Evolutionary conservation across 2,329 filamentous ascomycete species (phyloP), one percentile per base, ranked within the genome.

Genomic region (Pestalotiopsis fici): DNA sequence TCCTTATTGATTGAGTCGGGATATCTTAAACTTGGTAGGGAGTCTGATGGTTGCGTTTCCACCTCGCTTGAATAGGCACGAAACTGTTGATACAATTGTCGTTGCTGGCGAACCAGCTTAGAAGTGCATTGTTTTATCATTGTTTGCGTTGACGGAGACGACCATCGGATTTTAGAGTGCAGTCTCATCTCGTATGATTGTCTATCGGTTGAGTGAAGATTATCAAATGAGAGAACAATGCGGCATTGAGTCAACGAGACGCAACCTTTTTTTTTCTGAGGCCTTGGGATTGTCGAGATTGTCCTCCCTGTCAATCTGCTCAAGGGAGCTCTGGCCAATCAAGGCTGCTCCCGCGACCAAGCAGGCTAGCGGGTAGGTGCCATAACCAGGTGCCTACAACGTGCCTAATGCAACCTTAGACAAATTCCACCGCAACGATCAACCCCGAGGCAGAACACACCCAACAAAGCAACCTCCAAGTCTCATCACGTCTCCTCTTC

Each of bases 1-100:
- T 87, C 81, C 27, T 79, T 76, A 57, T 78, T 81, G 28, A 82
- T 77, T 39, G 83, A 71, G 3, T 85, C 79, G 15, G 87, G 85
- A 71, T 85, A 87, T 65, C 76, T 74, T 59, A 84, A 71, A 15
- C 68, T 37, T 57, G 67, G 61, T 28, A 66, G 57, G 2, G 69
- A 56, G 57, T 67, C 65, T 25, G 66, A 28, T 3, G 68, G 69
- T 60, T 31, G 28, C 2, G 57, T 37, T 25, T 65, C 54, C 11
- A 62, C 39, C 28, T 23, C n/a, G 28, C 62, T 28, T 28, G 50
- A 37, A 37, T 56, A 56, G 37, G 50, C 39, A 50, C 37, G 35
- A 63, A 43, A 21, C 23, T 63, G 39, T 15, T 23, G 57, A 35
- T 25, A 23, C 15, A 2, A 57, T 13, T 18, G 57, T 21, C 11